phyloP scores from a whole-genome alignment of 202 grass and related monocot genomes.

The Elaeis oleifera region DNA sequence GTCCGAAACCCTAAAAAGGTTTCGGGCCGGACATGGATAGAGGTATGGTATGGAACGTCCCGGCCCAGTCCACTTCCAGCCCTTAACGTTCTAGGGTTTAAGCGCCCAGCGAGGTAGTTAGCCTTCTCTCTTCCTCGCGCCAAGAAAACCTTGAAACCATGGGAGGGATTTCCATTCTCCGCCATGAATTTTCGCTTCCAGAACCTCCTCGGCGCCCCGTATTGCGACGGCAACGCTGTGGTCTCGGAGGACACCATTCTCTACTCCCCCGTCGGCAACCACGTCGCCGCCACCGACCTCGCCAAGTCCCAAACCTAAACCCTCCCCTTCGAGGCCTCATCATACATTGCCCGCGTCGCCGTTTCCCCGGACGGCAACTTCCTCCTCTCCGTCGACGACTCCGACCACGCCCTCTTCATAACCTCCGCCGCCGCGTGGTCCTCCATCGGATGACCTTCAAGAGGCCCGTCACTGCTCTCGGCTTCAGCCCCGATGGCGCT shows the following conservation, averaged over 20 bases:
- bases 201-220: constrained; percentile 83
- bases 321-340: constrained; percentile 75
- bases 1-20: no score
- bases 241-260: constrained; percentile 61
- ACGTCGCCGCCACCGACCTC: constrained; percentile 71
- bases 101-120: no score
- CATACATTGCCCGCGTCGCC: constrained; percentile 58
- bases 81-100: background rate
- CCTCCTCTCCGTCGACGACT: constrained; percentile 56
- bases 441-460: constrained; percentile 83
- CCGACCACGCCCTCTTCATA: constrained; percentile 49
- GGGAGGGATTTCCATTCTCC: background rate
- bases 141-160: constrained; percentile 43
- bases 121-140: background rate
- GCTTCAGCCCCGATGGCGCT: constrained; percentile 70
- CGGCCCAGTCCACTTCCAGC: no score
- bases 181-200: constrained; percentile 93
- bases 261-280: constrained; percentile 73
- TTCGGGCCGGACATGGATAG: no score
- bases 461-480: constrained; percentile 36
- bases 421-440: constrained; percentile 59
- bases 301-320: constrained; percentile 50
- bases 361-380: constrained; percentile 55
- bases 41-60: no score
- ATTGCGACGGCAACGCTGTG: constrained; percentile 76